These are phyloP conservation scores for Begonia loranthoides DNA, from an alignment of 306 rosid genomes.

Conservation along the genomic window DNA sequence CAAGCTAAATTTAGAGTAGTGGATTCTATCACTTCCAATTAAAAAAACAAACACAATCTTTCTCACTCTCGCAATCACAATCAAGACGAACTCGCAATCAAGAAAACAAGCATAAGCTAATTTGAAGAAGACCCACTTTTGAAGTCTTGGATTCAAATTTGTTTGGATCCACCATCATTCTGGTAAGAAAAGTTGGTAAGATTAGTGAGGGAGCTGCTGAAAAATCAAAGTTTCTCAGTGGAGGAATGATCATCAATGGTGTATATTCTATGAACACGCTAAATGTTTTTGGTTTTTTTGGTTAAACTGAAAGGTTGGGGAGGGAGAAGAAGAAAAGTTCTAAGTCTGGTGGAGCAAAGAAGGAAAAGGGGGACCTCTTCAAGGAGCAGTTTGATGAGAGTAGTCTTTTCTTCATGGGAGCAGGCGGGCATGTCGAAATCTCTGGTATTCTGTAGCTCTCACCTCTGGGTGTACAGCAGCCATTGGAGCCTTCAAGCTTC, in stretches of 20 bases:
- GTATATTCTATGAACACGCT: background rate
- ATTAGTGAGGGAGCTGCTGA: background rate
- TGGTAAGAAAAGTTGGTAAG: background rate
- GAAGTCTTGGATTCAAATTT: no score
- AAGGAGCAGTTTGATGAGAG: constrained; percentile 32
- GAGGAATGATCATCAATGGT: no score
- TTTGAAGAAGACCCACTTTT: no score
- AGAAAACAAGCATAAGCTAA: no score
- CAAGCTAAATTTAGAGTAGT: no score
- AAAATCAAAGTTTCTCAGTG: background rate
- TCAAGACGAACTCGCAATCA: no score
- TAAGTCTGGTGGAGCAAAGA: constrained; percentile 57
- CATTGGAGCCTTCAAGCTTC: constrained; percentile 19
- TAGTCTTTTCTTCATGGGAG: constrained; percentile 41
- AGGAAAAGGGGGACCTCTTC: constrained; percentile 35
- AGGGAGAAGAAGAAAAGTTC: constrained; percentile 34
- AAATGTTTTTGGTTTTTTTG: background rate
- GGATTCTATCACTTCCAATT: no score
- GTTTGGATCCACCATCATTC: no score
- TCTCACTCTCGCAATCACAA: no score
- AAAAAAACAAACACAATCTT: no score
- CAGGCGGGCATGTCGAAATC: constrained; percentile 61
- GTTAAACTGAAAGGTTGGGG: background rate
- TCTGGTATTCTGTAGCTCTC: constrained; percentile 47
- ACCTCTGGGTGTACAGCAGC: constrained; percentile 47